Evolutionary conservation across 768 basidiomycete genomes (phyloP).

Genomic region (Suillus paluster): DNA sequence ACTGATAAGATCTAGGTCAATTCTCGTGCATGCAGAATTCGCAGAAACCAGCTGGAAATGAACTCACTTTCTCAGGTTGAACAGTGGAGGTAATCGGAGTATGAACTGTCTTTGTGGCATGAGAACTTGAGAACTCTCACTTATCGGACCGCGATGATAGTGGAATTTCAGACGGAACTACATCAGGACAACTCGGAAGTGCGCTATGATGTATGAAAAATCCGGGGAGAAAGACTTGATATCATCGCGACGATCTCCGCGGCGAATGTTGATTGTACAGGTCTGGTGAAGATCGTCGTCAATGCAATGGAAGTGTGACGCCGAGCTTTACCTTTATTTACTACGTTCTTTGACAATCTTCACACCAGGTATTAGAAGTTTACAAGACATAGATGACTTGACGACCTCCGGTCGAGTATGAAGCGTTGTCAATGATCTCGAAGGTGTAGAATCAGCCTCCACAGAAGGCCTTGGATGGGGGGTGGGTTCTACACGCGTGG

Average conservation of each 20-base stretch:
- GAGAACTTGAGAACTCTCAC: background rate
- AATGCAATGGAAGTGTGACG: background rate
- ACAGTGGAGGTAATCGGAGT: background rate
- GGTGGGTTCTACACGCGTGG: background rate
- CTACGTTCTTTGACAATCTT: conserved; percentile 32
- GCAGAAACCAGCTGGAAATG: background rate
- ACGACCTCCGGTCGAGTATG: background rate
- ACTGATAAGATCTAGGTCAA: background rate
- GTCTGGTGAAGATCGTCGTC: conserved; percentile 2
- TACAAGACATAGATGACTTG: background rate
- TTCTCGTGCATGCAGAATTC: background rate
- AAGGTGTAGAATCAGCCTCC: background rate
- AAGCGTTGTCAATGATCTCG: background rate
- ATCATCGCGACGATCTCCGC: too few species aligned
- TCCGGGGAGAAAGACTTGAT: background rate
- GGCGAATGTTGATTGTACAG: background rate
- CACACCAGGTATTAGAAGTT: conserved; percentile 35
- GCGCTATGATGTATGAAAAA: background rate
- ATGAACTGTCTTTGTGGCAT: background rate
- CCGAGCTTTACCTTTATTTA: conserved; percentile 17
- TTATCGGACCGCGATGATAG: background rate
- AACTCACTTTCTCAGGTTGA: conserved; percentile 3
- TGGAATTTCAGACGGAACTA: background rate
- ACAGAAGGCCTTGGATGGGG: background rate
- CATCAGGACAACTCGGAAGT: background rate